phyloP scores from a whole-genome alignment of 345 rosid genomes.

The Melastoma malabathricum region DNA sequence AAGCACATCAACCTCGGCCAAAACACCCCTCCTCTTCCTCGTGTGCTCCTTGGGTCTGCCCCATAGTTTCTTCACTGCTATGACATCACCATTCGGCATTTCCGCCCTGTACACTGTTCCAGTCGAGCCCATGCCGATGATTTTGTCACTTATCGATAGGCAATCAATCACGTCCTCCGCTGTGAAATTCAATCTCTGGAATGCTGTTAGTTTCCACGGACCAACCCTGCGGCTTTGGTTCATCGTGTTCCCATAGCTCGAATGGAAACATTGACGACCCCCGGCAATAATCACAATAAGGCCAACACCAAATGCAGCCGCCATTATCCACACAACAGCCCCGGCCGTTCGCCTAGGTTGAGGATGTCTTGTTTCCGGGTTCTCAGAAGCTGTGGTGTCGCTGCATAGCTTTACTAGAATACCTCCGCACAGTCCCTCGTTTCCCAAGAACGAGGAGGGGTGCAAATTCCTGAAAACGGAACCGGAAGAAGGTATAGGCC shows the following conservation, averaged over 20 bases:
- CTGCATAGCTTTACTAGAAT: conserved; percentile 42
- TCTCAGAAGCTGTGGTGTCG: conserved; percentile 18
- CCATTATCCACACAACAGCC: conserved; percentile 83
- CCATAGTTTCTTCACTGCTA: conserved; percentile 98
- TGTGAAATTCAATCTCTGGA: conserved; percentile 76
- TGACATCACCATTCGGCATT: conserved; percentile 89
- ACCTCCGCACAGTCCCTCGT: conserved; percentile 74
- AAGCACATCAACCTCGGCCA: conserved; percentile 87
- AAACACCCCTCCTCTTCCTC: conserved; percentile 63
- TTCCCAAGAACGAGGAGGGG: conserved; percentile 66
- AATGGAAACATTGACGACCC: conserved; percentile 48
- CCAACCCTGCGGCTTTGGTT: conserved; percentile 37
- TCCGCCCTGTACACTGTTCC: conserved; percentile 90
- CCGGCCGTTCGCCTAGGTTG: conserved; percentile 57
- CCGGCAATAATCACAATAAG: conserved; percentile 67
- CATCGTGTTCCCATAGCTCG: conserved; percentile 28
- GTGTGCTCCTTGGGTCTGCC: conserved; percentile 62
- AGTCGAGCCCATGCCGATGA: conserved; percentile 87
- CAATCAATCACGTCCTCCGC: conserved; percentile 85
- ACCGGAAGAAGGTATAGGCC: conserved; percentile 62
- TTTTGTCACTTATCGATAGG: conserved; percentile 50
- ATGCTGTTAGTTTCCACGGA: conserved; percentile 90
- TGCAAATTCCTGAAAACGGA: conserved; percentile 51
- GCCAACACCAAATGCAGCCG: conserved; percentile 76
- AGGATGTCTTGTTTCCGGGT: conserved; percentile 20